These are phyloP conservation scores for Diplodia seriata DNA, from an alignment of 2,329 filamentous ascomycete genomes.

Conservation along the genomic window DNA sequence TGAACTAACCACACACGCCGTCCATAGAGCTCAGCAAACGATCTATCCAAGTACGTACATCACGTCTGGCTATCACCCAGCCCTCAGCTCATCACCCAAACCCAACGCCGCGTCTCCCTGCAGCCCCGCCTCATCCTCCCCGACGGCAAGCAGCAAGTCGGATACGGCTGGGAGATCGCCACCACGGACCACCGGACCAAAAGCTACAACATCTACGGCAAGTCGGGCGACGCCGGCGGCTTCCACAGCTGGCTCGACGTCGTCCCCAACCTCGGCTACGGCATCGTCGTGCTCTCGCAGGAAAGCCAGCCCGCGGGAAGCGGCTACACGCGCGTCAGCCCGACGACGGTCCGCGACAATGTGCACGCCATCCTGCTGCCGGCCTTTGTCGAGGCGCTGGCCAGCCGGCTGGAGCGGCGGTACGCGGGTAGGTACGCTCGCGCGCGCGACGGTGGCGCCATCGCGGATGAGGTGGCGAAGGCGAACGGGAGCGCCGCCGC, in stretches of 20 bases:
- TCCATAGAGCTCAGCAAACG: slow-evolving; percentile 40
- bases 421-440: slow-evolving; percentile 40
- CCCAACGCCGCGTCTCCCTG: slow-evolving; percentile 39
- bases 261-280: slow-evolving; percentile 43
- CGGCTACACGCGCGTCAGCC: slow-evolving; percentile 36
- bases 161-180: slow-evolving; percentile 43
- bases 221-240: slow-evolving; percentile 44
- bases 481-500: background rate
- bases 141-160: slow-evolving; percentile 42
- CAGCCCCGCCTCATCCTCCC: slow-evolving; percentile 38
- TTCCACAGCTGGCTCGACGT: slow-evolving; percentile 44
- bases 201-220: slow-evolving; percentile 41
- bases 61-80: slow-evolving; percentile 39
- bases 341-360: slow-evolving; percentile 34
- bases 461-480: slow-evolving; percentile 35
- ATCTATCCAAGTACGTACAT: slow-evolving; percentile 41
- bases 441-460: slow-evolving; percentile 36
- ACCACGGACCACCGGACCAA: slow-evolving; percentile 11
- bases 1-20: background rate
- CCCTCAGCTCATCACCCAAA: slow-evolving; percentile 39
- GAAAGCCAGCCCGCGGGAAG: slow-evolving; percentile 19
- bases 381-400: slow-evolving; percentile 40
- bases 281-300: slow-evolving; percentile 38
- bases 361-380: slow-evolving; percentile 41
- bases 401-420: slow-evolving; percentile 33